Evolutionary conservation across 2,329 filamentous ascomycete species (phyloP).

Genomic region (Botrytis fabae): DNA sequence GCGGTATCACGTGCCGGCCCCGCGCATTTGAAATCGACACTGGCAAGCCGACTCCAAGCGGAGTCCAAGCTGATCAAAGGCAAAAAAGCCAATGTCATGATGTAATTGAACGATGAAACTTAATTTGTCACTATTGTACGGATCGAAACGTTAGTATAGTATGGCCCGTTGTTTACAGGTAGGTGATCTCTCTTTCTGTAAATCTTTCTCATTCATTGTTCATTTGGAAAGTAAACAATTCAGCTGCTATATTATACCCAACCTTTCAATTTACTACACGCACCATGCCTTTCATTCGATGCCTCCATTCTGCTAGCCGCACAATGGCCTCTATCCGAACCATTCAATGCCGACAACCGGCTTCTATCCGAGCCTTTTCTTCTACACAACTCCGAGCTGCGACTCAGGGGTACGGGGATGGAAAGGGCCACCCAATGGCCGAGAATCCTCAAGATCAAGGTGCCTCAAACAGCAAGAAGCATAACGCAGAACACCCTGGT

Average conservation of each 20-base stretch:
- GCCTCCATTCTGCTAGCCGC: not conserved
- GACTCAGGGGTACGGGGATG: constrained; percentile 46
- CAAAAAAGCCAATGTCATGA: constrained; percentile 9
- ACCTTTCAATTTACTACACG: not conserved
- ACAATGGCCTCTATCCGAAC: not conserved
- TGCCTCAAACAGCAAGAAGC: constrained; percentile 38
- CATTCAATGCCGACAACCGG: constrained; percentile 23
- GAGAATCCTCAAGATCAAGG: constrained; percentile 45
- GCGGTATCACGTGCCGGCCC: not conserved
- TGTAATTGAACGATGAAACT: not conserved
- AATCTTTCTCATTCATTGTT: not conserved
- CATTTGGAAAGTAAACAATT: not conserved
- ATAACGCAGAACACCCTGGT: constrained; percentile 47
- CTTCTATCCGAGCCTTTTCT: constrained; percentile 29
- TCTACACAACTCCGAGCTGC: constrained; percentile 24
- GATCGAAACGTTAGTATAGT: not conserved
- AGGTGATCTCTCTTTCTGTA: not conserved
- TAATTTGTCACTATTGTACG: not conserved
- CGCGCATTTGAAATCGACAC: not conserved
- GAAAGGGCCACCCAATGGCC: constrained; percentile 42
- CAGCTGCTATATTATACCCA: not conserved
- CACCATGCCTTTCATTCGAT: constrained; percentile 14
- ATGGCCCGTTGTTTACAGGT: not conserved
- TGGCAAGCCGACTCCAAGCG: not conserved
- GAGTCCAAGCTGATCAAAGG: not conserved